Evolutionary conservation across 768 basidiomycete species (phyloP), one percentile per base, ranked within the genome.

Genomic region (Aureoboletus auriporus): DNA sequence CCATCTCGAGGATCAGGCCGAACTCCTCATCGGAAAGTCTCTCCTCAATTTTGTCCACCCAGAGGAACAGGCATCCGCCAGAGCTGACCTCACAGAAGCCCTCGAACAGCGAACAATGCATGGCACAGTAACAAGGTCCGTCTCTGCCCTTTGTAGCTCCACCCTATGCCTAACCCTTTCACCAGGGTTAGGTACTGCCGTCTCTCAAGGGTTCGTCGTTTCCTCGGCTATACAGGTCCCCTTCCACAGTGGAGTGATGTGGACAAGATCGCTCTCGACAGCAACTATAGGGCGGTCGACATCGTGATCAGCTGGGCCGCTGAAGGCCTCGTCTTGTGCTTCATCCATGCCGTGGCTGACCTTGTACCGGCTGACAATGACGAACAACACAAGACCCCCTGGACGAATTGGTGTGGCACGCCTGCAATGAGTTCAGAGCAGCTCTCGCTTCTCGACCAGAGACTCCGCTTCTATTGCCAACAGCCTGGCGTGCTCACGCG

Each of bases 351-450:
- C 36, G 81, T 82, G 29, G 79, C 80, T 51, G 89, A 92, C 75
- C 75, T 88, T 49, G 75, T 66, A 12, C 74, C 77, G 44, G 70
- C 68, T 9, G 87, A 91, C 73, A 88, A 89, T 58, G 84, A 90
- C 66, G 86, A 89, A 65, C 66, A 68, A 35, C 67, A 77, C 66
- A 90, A 86, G 68, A 83, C 86, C 1, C 68, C 75, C 29, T 93
- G 89, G 90, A 77, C 88, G 2, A 92, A 90, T 63, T 93, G 90
- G 89, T 93, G 90, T 67, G 86, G 86, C 47, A 91, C 90, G 0
- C 83, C 83, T 4, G 65, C 63, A 44, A 78, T 92, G 79, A 66
- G 61, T 60, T 44, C 58, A 49, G 73, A 82, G 17, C 80, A 89
- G 57, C 70, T 84, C 45, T 66, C 80, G 20, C 70, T 79, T 37